A percentile compares a stretch with the other conserved stretches of the same genome.
These are phyloP conservation scores for Ceriops tagal DNA, from an alignment of 345 rosid species.

Conservation along the genomic window DNA sequence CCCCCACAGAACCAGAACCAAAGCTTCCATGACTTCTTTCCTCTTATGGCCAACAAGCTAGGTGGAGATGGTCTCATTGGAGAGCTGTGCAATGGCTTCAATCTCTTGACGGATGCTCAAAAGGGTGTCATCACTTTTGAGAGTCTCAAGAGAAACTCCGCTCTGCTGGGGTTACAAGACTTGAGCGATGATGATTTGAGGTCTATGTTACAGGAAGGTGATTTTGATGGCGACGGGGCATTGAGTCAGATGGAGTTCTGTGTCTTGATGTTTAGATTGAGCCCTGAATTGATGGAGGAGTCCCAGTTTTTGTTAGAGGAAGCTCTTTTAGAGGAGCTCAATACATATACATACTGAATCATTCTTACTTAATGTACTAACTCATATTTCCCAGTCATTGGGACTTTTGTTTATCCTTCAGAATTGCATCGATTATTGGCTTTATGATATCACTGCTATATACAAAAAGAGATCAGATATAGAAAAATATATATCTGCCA, in stretches of 20 bases:
- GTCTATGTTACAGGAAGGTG: constrained; percentile 70
- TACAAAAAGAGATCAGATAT: no score
- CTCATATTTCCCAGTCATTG: no score
- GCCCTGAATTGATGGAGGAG: constrained; percentile 82
- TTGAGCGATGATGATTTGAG: constrained; percentile 67
- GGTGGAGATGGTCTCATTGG: constrained; percentile 76
- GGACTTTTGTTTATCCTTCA: no score
- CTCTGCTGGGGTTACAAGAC: constrained; percentile 61
- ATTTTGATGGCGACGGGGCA: constrained; percentile 67
- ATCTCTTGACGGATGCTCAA: constrained; percentile 56
- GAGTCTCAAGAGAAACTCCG: constrained; percentile 56
- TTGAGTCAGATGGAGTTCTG: constrained; percentile 91
- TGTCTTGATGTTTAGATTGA: constrained; percentile 83
- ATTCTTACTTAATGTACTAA: background rate
- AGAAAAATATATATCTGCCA: no score
- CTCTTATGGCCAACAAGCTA: constrained; percentile 70
- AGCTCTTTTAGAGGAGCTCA: constrained; percentile 52
- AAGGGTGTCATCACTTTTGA: constrained; percentile 73
- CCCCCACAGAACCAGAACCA: constrained; percentile 29
- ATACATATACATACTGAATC: constrained; percentile 8
- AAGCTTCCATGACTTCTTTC: constrained; percentile 62
- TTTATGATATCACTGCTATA: no score
- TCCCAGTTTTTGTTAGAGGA: constrained; percentile 57
- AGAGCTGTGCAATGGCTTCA: constrained; percentile 81
- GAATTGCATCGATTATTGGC: no score